Base-by-base conservation (phyloP, 1,284 basidiomycete genomes). In the Ustilago tritici region DNA sequence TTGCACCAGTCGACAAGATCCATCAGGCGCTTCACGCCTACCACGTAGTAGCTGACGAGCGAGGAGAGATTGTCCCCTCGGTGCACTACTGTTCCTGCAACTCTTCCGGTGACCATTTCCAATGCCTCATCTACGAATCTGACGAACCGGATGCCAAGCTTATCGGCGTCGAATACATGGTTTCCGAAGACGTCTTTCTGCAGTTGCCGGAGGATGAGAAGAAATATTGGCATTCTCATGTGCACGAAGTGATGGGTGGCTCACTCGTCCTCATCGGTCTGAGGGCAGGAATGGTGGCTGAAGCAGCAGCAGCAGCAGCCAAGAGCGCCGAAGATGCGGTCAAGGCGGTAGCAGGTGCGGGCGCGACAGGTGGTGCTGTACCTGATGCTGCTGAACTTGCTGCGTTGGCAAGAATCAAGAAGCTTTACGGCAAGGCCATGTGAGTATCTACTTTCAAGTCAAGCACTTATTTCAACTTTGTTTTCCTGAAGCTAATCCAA, bases 111-210 rank as follows among this genome's bases (percentile, higher is more conserved):
- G 64, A 68, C 31, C 64, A 65, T 12, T 70, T 67, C 23, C 77
- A 79, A 47, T 81, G 88, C 65, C 75, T 88, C 52, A 88, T 90
- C 62, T 89, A 90, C 76, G 89, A 90, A 81, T 88, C 87, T 0
- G 87, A 88, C 43, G 79, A 85, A 49, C 82, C 87, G 2, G 86
- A 88, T 60, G 89, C 89, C 9, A 87, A 87, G 52, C 84, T 90
- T 53, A 89, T 90, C 65, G 89, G 89, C 0, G 88, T 90, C 53
- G 89, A 90, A 79, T 90, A 90, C 71, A 88, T 90, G 63, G 86
- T 90, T 34, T 84, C 87, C 3, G 88, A 89, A 61, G 40, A 87
- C 83, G 70, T 88, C 17, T 90, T 89, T 81, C 72, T 82, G 36
- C 71, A 81, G 0, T 85, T 90, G 0, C 85, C 88, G 0, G 70